A percentile compares a stretch with the other conserved stretches of the same genome.
These are phyloP conservation scores for Rhizopus sp. DNA, from an alignment of 371 early-diverging fungal genomes.

Conservation along the genomic window DNA sequence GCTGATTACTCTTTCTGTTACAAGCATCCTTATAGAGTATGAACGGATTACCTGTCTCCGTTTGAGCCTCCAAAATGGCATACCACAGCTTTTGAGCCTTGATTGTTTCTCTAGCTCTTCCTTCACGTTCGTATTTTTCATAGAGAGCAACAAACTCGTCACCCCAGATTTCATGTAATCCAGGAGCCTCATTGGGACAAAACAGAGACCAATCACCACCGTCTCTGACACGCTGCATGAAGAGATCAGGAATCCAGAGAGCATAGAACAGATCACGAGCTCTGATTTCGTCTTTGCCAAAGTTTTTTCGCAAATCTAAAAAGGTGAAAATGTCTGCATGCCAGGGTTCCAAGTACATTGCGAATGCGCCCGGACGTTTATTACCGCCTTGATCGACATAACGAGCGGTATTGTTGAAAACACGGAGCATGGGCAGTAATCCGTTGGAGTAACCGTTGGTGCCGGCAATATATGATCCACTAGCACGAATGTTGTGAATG, in stretches of 20 bases:
- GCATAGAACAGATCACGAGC: slow-evolving; percentile 95
- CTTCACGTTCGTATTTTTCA: slow-evolving; percentile 77
- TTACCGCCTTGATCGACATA: slow-evolving; percentile 98
- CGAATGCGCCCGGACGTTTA: slow-evolving; percentile 95
- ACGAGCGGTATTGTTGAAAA: slow-evolving; percentile 93
- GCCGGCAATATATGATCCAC: slow-evolving; percentile 89
- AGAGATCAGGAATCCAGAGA: slow-evolving; percentile 96
- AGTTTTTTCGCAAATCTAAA: slow-evolving; percentile 92
- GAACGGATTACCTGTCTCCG: slow-evolving; percentile 97
- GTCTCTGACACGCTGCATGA: slow-evolving; percentile 92
- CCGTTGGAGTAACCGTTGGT: slow-evolving; percentile 95
- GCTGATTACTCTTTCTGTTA: slow-evolving; percentile 97
- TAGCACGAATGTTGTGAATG: slow-evolving; percentile 88
- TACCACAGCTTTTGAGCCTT: slow-evolving; percentile 97
- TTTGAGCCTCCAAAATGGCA: slow-evolving; percentile 93
- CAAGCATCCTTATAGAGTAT: slow-evolving; percentile 97
- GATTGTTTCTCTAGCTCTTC: slow-evolving; percentile 78
- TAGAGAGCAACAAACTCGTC: slow-evolving; percentile 88
- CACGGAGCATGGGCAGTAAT: slow-evolving; percentile 93
- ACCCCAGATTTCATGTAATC: slow-evolving; percentile 88
- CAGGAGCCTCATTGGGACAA: slow-evolving; percentile 91
- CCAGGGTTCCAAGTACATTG: slow-evolving; percentile 98
- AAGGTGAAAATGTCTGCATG: slow-evolving; percentile 95
- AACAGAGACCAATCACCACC: slow-evolving; percentile 95
- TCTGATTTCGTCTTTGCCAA: slow-evolving; percentile 94